Base-by-base conservation (phyloP, 441 rosid genomes). In the Kokia cookei region DNA sequence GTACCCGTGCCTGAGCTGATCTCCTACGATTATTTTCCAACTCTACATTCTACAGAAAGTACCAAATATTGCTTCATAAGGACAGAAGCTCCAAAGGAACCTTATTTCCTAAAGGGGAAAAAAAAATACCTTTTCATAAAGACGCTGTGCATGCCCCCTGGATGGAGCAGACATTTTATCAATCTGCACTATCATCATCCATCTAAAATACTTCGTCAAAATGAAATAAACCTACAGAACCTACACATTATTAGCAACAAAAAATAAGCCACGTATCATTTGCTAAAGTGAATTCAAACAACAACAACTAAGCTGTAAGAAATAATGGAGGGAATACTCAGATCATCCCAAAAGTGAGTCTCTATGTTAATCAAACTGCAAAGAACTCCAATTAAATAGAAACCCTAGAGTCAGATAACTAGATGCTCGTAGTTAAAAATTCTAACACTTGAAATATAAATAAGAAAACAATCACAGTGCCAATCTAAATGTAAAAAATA, bases 141-240 rank as follows among this genome's bases (percentile, higher is more conserved):
- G 93, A 37, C 85, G 86, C 61, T 89, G 85, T 2, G 91, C 98
- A 54, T 86, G 90, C 89, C 90, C 98, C 96, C 86, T 37, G 54
- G 97, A 76, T n/a, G 91, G 86, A 88, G 88, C 87, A 73, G 93
- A 88, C 88, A 82, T 82, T 74, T 91, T 93, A 93, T 93, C 99
- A 90, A 89, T 90, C 87, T 82, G 87, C 84, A 83, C 81, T 73
- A 84, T 75, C 91, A 93, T 86, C 84, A 91, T 86, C 91, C 93
- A 91, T 88, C 81, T 86, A 84, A 78, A 58, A n/a, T 67, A 51
- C 65, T 75, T 45, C 72, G 72, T 80, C 80, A 60, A 72, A 68
- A 53, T 68, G 79, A 74, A 78, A 42, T 69, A 73, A 78, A 65
- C 70, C 91, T 89, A 81, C 82, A 82, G 59, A 43, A 76, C 19